Conservation (phyloP, 2,329 filamentous ascomycete genomes). For the Aureobasidium musti region DNA sequence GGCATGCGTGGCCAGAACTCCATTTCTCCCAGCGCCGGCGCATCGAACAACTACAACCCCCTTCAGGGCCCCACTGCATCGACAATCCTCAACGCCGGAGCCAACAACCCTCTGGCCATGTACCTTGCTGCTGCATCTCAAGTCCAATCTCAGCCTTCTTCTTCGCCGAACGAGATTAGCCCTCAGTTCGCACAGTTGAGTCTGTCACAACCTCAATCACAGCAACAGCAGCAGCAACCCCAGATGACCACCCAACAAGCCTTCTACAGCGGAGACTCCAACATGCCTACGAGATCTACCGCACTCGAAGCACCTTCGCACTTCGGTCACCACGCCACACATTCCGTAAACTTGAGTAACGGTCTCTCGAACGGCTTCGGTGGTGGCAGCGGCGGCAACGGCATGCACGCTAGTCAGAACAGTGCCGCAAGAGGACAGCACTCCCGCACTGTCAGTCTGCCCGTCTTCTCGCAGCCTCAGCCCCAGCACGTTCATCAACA, state of each 20-base stretch:
- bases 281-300: slow-evolving; percentile 41
- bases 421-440: slow-evolving; percentile 54
- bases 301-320: slow-evolving; percentile 43
- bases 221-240: slow-evolving; percentile 33
- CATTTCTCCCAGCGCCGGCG: slow-evolving; percentile 62
- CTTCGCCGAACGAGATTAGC: slow-evolving; percentile 44
- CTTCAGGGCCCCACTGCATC: slow-evolving; percentile 66
- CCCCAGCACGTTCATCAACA: slow-evolving; percentile 45
- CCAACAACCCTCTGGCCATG: slow-evolving; percentile 87
- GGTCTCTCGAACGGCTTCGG: slow-evolving; percentile 42
- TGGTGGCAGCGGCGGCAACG: slow-evolving; percentile 30
- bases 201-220: slow-evolving; percentile 57
- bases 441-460: slow-evolving; percentile 85
- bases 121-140: slow-evolving; percentile 67
- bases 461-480: slow-evolving; percentile 62
- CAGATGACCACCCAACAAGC: slow-evolving; percentile 73
- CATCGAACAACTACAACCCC: slow-evolving; percentile 58
- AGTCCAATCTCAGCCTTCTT: slow-evolving; percentile 60
- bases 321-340: slow-evolving; percentile 57
- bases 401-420: slow-evolving; percentile 28
- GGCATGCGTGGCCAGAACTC: slow-evolving; percentile 60
- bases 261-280: slow-evolving; percentile 70
- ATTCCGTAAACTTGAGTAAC: slow-evolving; percentile 54
- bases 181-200: slow-evolving; percentile 37
- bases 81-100: slow-evolving; percentile 73